phyloP scores from a whole-genome alignment of 2,329 filamentous ascomycete species.

The Cordyceps javanica region DNA sequence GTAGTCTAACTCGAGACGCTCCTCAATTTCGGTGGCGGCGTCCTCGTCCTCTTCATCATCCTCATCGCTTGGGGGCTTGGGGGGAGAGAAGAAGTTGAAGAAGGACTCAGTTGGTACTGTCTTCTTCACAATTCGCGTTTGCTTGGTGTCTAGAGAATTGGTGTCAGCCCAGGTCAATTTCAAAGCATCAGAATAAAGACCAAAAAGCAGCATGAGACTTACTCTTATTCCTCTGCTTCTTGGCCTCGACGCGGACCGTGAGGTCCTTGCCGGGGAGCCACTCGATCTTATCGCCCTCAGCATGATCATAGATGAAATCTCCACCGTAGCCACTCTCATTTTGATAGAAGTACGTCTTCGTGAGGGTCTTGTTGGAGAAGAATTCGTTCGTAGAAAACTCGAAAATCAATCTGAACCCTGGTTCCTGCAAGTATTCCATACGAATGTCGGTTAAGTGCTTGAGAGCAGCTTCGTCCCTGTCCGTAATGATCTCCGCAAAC shows the following conservation, averaged over 20 bases:
- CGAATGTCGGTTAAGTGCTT: constrained; percentile 88
- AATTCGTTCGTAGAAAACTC: constrained; percentile 93
- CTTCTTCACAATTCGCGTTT: constrained; percentile 98
- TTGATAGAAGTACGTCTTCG: constrained; percentile 99
- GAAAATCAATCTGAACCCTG: constrained; percentile 96
- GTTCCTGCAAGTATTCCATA: constrained; percentile 98
- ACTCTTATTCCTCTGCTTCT: constrained; percentile 99
- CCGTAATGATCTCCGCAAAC: constrained; percentile 96
- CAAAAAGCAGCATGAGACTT: constrained; percentile 26
- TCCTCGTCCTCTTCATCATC: constrained; percentile 62
- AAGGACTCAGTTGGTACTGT: constrained; percentile 98
- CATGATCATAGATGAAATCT: constrained; percentile 99
- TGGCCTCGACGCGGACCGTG: constrained; percentile 92
- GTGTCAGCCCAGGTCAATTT: constrained; percentile 3
- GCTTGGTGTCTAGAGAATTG: constrained; percentile 77
- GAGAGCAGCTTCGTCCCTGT: constrained; percentile 89
- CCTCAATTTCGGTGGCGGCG: constrained; percentile 85
- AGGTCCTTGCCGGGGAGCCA: constrained; percentile 93
- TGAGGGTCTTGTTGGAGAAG: constrained; percentile 95
- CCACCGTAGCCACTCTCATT: constrained; percentile 97
- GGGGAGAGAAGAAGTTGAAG: constrained; percentile 98
- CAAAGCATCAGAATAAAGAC: background rate
- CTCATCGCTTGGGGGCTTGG: constrained; percentile 73
- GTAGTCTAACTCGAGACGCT: constrained; percentile 96
- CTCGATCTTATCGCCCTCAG: constrained; percentile 95